Percentiles rank a stretch among this genome's conserved stretches.
phyloP scores from a whole-genome alignment of 2,329 filamentous ascomycete species.

The Proliferodiscus dingleyae region DNA sequence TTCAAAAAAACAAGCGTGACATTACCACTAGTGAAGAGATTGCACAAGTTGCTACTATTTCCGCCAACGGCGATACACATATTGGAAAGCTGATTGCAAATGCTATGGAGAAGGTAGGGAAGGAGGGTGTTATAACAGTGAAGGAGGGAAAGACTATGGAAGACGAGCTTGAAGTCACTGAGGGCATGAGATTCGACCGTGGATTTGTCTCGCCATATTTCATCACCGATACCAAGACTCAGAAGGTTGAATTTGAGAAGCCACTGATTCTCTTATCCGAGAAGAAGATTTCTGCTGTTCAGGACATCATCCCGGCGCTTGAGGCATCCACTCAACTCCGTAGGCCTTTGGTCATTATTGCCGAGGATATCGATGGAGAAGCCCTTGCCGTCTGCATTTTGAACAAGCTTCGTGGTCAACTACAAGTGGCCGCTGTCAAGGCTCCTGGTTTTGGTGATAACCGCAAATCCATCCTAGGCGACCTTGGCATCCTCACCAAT shows the following conservation, averaged over 20 bases:
- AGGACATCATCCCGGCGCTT: slow-evolving; percentile 97
- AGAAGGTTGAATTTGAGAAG: slow-evolving; percentile 99
- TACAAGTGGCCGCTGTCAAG: slow-evolving; percentile 98
- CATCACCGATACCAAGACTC: slow-evolving; percentile 97
- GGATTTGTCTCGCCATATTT: slow-evolving; percentile 99
- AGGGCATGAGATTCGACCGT: slow-evolving; percentile 99
- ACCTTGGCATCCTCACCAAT: slow-evolving; percentile 93
- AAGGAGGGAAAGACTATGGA: slow-evolving; percentile 99
- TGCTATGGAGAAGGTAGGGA: slow-evolving; percentile 99
- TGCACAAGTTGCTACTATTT: slow-evolving; percentile 96
- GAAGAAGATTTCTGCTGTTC: slow-evolving; percentile 99
- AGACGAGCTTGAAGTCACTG: slow-evolving; percentile 97
- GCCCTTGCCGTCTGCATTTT: slow-evolving; percentile 98
- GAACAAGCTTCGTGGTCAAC: slow-evolving; percentile 99
- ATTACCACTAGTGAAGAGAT: slow-evolving; percentile 98
- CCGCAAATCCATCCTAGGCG: slow-evolving; percentile 98
- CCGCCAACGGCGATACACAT: slow-evolving; percentile 92
- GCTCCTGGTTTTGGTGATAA: slow-evolving; percentile 99
- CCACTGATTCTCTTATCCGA: slow-evolving; percentile 96
- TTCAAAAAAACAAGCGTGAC: slow-evolving; percentile 94
- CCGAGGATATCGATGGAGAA: slow-evolving; percentile 98
- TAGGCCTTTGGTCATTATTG: slow-evolving; percentile 95
- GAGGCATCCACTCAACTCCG: slow-evolving; percentile 95
- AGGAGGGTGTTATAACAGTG: slow-evolving; percentile 99
- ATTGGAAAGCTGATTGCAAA: slow-evolving; percentile 94